Base-by-base conservation (phyloP, 2,329 filamentous ascomycete species). In the Penicillium sp. region DNA sequence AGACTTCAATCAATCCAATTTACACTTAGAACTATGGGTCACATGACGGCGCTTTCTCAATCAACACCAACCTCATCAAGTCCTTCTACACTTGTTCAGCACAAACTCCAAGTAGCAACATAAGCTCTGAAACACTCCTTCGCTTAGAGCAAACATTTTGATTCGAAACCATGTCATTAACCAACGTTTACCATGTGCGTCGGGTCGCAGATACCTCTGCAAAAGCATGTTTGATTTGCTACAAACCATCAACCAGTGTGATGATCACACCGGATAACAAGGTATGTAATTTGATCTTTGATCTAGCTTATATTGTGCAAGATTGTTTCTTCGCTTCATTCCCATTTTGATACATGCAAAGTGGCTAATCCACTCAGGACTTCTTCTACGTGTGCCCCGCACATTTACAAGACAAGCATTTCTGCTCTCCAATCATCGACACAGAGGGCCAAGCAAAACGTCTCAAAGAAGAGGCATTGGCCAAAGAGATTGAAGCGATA, bases 221-320 rank as follows among this genome's bases (percentile, higher is more conserved):
- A 13, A 96, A 90, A 75, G 82, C 90, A 49, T 99, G 94, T 76
- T 89, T 91, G 75, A 86, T 97, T 61, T 97, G 94, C 81, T 95
- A 88, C 80, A 96, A 94, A 76, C 89, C 90, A 9, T 91, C 88
- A 58, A 86, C 87, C 7, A 95, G 88, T 63, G 93, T 97, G 19
- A 80, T 99, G 53, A 90, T 96, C 65, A 95, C 92, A 9, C 85
- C 90, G 0, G 92, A 95, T 68, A 92, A 91, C 69, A 94, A 93
- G 85, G 92, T 94, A 66, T 50, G 53, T 5, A n/a, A 49, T 16
- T 7, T 45, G 6, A 9, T 25, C 10, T 21, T 5, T 2, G 3
- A 21, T 36, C 4, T 36, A 4, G 10, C 2, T 3, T 19, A 23
- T 16, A 23, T 3, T 13, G 4, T 16, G 29, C 8, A 9, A n/a